Conservation (phyloP, 2,329 filamentous ascomycete genomes). For the Lecanicillium sp. region DNA sequence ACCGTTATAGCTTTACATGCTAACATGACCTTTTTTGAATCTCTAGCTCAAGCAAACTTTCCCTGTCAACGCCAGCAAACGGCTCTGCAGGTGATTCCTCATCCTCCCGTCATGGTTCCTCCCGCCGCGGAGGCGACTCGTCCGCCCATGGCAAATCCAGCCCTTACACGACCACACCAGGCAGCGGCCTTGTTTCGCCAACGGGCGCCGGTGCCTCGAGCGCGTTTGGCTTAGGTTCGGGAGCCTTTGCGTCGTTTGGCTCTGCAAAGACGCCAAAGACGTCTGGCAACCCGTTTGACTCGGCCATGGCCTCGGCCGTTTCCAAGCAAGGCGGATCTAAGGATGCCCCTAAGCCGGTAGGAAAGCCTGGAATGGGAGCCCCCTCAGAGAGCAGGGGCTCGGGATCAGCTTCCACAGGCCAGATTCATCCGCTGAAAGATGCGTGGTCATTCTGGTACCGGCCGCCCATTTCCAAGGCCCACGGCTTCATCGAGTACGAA, state of each 20-base stretch:
- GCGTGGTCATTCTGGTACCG: conserved; percentile 97
- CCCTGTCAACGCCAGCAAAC: conserved; percentile 66
- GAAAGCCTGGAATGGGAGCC: conserved; percentile 31
- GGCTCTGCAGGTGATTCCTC: conserved; percentile 45
- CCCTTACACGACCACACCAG: conserved; percentile 69
- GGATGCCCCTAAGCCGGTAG: conserved; percentile 21
- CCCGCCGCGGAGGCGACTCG: conserved; percentile 64
- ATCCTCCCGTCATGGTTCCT: conserved; percentile 52
- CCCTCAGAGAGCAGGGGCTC: conserved; percentile 32
- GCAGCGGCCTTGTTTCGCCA: conserved; percentile 63
- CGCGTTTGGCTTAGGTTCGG: conserved; percentile 88
- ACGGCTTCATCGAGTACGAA: conserved; percentile 81
- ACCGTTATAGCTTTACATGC: conserved; percentile 2
- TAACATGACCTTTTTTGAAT: conserved; percentile 13
- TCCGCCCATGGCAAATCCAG: conserved; percentile 70
- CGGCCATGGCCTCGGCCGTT: conserved; percentile 45
- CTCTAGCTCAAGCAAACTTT: conserved; percentile 76
- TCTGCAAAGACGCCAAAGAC: conserved; percentile 82
- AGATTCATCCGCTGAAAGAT: conserved; percentile 58
- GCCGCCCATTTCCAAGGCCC: conserved; percentile 92
- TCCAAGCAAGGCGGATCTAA: conserved; percentile 22
- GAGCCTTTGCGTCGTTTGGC: conserved; percentile 86
- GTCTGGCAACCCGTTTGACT: conserved; percentile 71
- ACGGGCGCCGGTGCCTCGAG: conserved; percentile 61
- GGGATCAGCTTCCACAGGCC: conserved; percentile 27